Evolutionary conservation across 2,329 filamentous ascomycete species (phyloP).

Genomic region (Trichoderma sp.): DNA sequence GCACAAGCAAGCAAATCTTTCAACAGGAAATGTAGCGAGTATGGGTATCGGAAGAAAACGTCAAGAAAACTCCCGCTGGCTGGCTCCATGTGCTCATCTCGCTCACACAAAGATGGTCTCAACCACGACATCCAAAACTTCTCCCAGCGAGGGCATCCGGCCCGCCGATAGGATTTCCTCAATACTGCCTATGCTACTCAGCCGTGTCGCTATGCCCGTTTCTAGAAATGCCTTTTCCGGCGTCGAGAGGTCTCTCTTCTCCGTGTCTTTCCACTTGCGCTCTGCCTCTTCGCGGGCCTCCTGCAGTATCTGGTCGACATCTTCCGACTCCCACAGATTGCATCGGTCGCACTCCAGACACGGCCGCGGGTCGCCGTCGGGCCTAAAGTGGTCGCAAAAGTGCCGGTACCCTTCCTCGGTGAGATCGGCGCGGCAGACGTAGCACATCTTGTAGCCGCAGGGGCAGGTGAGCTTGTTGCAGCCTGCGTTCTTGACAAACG

Average conservation of each 20-base stretch:
- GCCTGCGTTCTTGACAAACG: slow-evolving; percentile 88
- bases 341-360: slow-evolving; percentile 81
- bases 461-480: slow-evolving; percentile 97
- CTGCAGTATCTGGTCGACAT: slow-evolving; percentile 67
- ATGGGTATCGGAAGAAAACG: background rate
- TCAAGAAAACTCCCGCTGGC: too few relatives aligned
- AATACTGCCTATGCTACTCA: slow-evolving; percentile 33
- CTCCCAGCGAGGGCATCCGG: slow-evolving; percentile 42
- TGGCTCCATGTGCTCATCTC: background rate
- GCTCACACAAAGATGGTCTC: slow-evolving; percentile 46
- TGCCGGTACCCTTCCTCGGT: slow-evolving; percentile 80
- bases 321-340: slow-evolving; percentile 76
- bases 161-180: slow-evolving; percentile 39
- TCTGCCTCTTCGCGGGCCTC: slow-evolving; percentile 73
- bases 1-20: background rate
- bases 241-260: slow-evolving; percentile 58
- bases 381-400: slow-evolving; percentile 94
- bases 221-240: slow-evolving; percentile 60
- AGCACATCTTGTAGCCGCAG: slow-evolving; percentile 98
- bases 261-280: slow-evolving; percentile 66
- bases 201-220: slow-evolving; percentile 48
- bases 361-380: slow-evolving; percentile 68
- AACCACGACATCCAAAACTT: slow-evolving; percentile 50
- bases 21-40: background rate
- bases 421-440: slow-evolving; percentile 83